Evolutionary conservation across 768 basidiomycete species (phyloP).

Genomic region (Naganishia vaughanmartiniae): DNA sequence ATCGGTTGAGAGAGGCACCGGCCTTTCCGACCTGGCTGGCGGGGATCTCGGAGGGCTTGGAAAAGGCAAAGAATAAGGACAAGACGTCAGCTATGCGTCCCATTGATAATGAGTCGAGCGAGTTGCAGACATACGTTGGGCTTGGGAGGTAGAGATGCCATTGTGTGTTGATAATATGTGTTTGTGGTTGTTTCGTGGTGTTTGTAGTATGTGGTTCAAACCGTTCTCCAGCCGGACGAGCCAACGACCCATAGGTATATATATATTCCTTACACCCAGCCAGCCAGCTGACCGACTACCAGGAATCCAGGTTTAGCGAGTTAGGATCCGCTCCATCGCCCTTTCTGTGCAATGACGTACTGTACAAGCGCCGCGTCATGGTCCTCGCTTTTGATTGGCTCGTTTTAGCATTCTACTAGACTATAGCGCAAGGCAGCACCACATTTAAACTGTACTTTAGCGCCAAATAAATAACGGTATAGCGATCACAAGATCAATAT

Average conservation of each 20-base stretch:
- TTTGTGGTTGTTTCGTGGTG: constrained; percentile 16
- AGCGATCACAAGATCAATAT: no score
- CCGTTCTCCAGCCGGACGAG: background rate
- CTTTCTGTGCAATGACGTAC: background rate
- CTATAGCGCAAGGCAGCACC: no score
- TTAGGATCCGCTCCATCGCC: background rate
- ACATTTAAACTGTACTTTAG: no score
- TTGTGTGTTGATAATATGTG: constrained; percentile 22
- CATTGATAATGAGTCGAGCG: background rate
- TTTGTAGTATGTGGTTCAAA: background rate
- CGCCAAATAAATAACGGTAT: no score
- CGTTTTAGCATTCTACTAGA: no score
- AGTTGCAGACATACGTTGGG: background rate
- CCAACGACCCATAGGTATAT: background rate
- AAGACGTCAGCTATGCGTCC: constrained; percentile 1
- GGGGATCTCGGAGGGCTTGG: constrained; percentile 42
- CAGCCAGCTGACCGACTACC: background rate
- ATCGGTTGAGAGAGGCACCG: constrained; percentile 46
- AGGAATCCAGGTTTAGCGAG: background rate
- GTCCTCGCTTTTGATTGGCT: background rate
- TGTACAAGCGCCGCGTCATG: background rate
- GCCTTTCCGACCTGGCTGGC: constrained; percentile 43
- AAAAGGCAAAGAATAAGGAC: background rate
- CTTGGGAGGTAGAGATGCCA: constrained; percentile 35
- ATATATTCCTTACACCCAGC: background rate